A percentile compares a stretch with the other conserved stretches of the same genome.
These are phyloP conservation scores for Pseudogymnoascus sp. DNA, from an alignment of 2,329 filamentous ascomycete genomes.

Conservation along the genomic window DNA sequence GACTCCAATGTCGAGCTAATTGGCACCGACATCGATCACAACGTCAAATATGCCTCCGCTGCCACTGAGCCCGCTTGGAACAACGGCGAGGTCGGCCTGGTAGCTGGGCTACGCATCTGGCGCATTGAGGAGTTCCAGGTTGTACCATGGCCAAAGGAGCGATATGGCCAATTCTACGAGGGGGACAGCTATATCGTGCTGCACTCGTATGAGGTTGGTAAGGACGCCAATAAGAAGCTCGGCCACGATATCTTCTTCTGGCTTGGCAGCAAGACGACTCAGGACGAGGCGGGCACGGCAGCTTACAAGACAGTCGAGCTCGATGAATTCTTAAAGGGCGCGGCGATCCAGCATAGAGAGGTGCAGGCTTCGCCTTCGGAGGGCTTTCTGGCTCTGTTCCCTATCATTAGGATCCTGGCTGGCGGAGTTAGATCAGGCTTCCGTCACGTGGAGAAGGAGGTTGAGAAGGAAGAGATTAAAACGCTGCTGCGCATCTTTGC, in stretches of 20 bases:
- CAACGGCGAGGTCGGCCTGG: slow-evolving; percentile 46
- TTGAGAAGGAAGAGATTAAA: slow-evolving; percentile 35
- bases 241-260: slow-evolving; percentile 63
- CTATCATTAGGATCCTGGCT: slow-evolving; percentile 48
- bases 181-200: slow-evolving; percentile 63
- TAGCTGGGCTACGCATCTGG: slow-evolving; percentile 53
- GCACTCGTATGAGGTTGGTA: slow-evolving; percentile 47
- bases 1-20: slow-evolving; percentile 63
- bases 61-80: slow-evolving; percentile 57
- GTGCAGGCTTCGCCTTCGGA: slow-evolving; percentile 43
- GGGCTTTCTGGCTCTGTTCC: slow-evolving; percentile 57
- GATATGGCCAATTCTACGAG: slow-evolving; percentile 55
- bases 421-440: slow-evolving; percentile 58
- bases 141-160: slow-evolving; percentile 49
- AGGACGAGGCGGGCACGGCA: slow-evolving; percentile 61
- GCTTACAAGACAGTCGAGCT: slow-evolving; percentile 66
- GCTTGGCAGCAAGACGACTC: slow-evolving; percentile 56
- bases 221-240: slow-evolving; percentile 37
- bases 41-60: slow-evolving; percentile 60
- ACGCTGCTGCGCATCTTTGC: slow-evolving; percentile 58
- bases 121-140: slow-evolving; percentile 62
- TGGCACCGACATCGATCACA: slow-evolving; percentile 56
- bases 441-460: slow-evolving; percentile 48
- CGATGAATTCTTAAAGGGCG: slow-evolving; percentile 56
- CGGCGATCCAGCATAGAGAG: slow-evolving; percentile 58